Conservation (phyloP, 345 rosid genomes). For the Citrus hindsii region DNA sequence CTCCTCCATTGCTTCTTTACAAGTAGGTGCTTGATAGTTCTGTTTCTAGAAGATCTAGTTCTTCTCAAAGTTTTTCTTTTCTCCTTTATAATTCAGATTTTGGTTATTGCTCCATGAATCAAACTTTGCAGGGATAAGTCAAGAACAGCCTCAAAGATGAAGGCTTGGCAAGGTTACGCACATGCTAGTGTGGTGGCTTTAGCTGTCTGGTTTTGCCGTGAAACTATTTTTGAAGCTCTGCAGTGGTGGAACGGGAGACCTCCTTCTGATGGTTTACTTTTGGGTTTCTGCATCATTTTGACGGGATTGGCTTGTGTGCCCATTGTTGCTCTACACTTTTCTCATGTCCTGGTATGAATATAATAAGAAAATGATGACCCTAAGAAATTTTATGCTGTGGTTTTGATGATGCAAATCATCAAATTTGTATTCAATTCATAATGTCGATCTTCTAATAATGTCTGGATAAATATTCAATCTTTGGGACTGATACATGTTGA, state of each 20-base stretch:
- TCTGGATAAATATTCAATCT: not conserved
- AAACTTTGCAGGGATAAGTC: constrained; percentile 71
- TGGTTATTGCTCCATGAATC: constrained; percentile 12
- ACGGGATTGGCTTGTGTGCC: constrained; percentile 90
- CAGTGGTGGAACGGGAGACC: constrained; percentile 97
- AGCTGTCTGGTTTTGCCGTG: constrained; percentile 94
- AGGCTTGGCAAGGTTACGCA: constrained; percentile 93
- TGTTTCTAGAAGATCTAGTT: not conserved
- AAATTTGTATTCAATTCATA: not conserved
- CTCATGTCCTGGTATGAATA: constrained; percentile 78
- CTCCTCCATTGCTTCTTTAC: constrained; percentile 95
- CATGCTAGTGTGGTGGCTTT: constrained; percentile 81
- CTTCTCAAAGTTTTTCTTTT: not conserved
- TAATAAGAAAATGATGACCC: constrained; percentile 1
- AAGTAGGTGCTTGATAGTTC: constrained; percentile 43
- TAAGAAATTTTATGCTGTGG: not conserved
- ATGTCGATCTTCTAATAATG: not conserved
- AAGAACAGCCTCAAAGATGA: constrained; percentile 83
- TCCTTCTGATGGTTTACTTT: constrained; percentile 91
- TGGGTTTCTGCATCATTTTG: constrained; percentile 82
- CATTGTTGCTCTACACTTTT: constrained; percentile 87
- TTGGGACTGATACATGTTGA: not conserved
- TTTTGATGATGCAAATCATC: not conserved
- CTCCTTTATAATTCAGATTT: not conserved
- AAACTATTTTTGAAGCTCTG: constrained; percentile 91